A percentile compares a stretch with the other conserved stretches of the same genome.
Conservation (phyloP, 2,329 filamentous ascomycete species). For the Talaromyces rugulosus region DNA sequence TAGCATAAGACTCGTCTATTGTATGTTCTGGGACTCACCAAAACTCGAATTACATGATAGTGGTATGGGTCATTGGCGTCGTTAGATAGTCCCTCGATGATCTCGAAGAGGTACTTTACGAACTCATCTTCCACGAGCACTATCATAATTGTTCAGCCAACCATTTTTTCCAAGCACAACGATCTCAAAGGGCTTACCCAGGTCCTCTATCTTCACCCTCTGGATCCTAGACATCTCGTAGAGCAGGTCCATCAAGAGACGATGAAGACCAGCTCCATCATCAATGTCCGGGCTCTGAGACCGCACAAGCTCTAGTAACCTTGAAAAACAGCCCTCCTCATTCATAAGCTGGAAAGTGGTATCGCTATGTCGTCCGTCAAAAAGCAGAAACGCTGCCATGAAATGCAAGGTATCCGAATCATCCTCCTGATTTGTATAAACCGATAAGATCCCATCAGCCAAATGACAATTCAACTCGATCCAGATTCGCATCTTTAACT, state of each 20-base stretch:
- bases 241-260: conserved; percentile 77
- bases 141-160: conserved; percentile 20
- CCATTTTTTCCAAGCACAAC: not conserved
- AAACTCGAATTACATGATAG: conserved; percentile 86
- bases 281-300: conserved; percentile 50
- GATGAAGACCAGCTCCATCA: conserved; percentile 61
- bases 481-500: not conserved
- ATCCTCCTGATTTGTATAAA: conserved; percentile 62
- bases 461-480: not conserved
- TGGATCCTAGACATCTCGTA: conserved; percentile 98
- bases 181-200: conserved; percentile 52
- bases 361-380: conserved; percentile 78
- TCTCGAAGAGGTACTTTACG: conserved; percentile 73
- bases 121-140: conserved; percentile 69
- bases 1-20: not conserved
- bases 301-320: conserved; percentile 77
- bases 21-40: conserved; percentile 56
- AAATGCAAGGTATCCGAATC: conserved; percentile 74
- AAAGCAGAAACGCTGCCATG: conserved; percentile 76
- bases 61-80: conserved; percentile 92
- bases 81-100: conserved; percentile 82
- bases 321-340: conserved; percentile 74
- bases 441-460: not conserved
- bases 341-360: conserved; percentile 82
- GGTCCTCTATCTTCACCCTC: conserved; percentile 68